Conservation (phyloP, 2,329 filamentous ascomycete genomes). For the Pezicula radicicola region DNA sequence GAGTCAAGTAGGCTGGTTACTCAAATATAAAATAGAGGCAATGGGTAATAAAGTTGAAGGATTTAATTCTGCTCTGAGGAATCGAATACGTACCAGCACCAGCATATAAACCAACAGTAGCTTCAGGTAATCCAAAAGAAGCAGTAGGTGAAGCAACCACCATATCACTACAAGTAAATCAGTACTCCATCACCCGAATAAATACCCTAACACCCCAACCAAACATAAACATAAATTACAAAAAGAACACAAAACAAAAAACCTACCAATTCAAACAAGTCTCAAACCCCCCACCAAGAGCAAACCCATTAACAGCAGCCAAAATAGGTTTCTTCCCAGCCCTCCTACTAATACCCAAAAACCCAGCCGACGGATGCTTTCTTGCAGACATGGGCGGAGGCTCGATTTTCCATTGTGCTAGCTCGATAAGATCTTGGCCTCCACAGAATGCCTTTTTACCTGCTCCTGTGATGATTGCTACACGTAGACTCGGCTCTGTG, state of each 20-base stretch:
- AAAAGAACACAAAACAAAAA: neutral
- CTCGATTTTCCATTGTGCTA: constrained; percentile 43
- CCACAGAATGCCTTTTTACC: constrained; percentile 64
- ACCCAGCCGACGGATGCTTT: constrained; percentile 40
- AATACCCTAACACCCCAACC: neutral
- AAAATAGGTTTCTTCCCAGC: constrained; percentile 71
- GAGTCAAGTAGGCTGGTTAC: too few relatives aligned
- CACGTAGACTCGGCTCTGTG: constrained; percentile 53
- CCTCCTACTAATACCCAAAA: constrained; percentile 65
- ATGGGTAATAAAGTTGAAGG: too few relatives aligned
- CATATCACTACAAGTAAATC: constrained; percentile 68
- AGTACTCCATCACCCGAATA: constrained; percentile 28
- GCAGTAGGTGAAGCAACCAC: constrained; percentile 59
- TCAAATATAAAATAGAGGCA: too few relatives aligned
- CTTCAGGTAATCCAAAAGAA: constrained; percentile 70
- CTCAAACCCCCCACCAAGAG: constrained; percentile 75
- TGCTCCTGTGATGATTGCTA: constrained; percentile 61
- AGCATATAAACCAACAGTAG: constrained; percentile 66
- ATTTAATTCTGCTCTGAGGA: too few relatives aligned
- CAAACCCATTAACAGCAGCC: constrained; percentile 74
- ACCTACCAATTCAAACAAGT: constrained; percentile 53
- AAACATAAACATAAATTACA: neutral
- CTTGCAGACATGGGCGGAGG: constrained; percentile 24
- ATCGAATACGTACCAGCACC: constrained; percentile 40
- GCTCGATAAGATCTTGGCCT: constrained; percentile 63